These are phyloP conservation scores for Phytophthora pisi DNA, from an alignment of 352 stramenopile genomes.

Conservation along the genomic window DNA sequence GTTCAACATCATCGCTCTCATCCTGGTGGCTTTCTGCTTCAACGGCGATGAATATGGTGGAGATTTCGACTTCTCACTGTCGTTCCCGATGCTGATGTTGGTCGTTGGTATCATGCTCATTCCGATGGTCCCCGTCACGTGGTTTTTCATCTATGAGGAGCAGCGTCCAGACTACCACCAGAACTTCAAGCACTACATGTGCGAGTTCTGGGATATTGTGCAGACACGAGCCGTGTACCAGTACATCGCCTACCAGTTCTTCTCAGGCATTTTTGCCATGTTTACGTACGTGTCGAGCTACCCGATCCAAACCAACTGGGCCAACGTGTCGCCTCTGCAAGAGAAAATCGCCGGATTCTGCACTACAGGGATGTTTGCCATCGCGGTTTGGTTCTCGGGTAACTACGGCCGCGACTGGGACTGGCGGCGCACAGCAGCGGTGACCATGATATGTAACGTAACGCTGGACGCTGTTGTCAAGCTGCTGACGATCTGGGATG, in stretches of 20 bases:
- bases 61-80: conserved; percentile 53
- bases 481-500: conserved; percentile 59
- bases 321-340: conserved; percentile 44
- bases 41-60: conserved; percentile 57
- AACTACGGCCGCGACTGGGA: conserved; percentile 67
- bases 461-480: conserved; percentile 43
- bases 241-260: conserved; percentile 49
- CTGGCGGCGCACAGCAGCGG: conserved; percentile 47
- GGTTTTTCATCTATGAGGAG: conserved; percentile 52
- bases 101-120: conserved; percentile 36
- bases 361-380: conserved; percentile 36
- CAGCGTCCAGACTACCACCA: conserved; percentile 27
- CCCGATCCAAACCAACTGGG: conserved; percentile 54
- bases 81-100: conserved; percentile 49
- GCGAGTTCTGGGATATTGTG: conserved; percentile 53
- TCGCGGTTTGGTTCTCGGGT: conserved; percentile 49
- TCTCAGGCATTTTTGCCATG: conserved; percentile 45
- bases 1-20: conserved; percentile 41
- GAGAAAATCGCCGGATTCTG: conserved; percentile 47
- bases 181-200: conserved; percentile 52
- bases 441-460: conserved; percentile 44
- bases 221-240: conserved; percentile 59
- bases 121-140: conserved; percentile 48
- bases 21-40: conserved; percentile 54
- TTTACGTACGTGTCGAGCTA: conserved; percentile 47